A percentile compares a stretch with the other conserved stretches of the same genome.
These are phyloP conservation scores for Dujonia santamariae DNA, from an alignment of 1,139 yeast genomes.

Conservation along the genomic window DNA sequence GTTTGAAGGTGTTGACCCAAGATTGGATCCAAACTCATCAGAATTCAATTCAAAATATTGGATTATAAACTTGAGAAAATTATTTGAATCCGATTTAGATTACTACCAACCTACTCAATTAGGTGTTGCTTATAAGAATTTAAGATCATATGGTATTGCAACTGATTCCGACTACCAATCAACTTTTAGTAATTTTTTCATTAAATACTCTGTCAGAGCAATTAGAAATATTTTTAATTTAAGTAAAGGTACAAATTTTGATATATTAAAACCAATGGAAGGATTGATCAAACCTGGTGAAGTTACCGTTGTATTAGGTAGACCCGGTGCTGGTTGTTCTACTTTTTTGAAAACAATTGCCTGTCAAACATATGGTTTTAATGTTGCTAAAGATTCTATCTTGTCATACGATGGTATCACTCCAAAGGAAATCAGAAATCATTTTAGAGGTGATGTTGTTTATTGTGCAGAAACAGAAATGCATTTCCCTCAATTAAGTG, in stretches of 20 bases:
- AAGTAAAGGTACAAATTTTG: slow-evolving; percentile 16
- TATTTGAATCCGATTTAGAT: slow-evolving; percentile 51
- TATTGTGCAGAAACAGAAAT: slow-evolving; percentile 52
- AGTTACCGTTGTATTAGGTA: slow-evolving; percentile 33
- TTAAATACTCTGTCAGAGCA: slow-evolving; percentile 7
- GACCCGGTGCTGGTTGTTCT: slow-evolving; percentile 39
- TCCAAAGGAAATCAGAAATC: slow-evolving; percentile 43
- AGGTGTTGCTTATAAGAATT: slow-evolving; percentile 67
- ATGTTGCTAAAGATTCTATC: slow-evolving; percentile 24
- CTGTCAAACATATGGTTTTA: slow-evolving; percentile 33
- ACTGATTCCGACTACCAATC: slow-evolving; percentile 78
- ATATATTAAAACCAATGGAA: slow-evolving; percentile 35
- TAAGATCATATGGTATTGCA: slow-evolving; percentile 74
- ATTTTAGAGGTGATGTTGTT: slow-evolving; percentile 47
- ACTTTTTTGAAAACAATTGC: slow-evolving; percentile 35
- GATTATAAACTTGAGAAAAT: slow-evolving; percentile 57
- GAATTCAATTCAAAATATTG: slow-evolving; percentile 41
- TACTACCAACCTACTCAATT: slow-evolving; percentile 62
- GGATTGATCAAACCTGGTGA: slow-evolving; percentile 33
- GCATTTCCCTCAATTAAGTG: slow-evolving; percentile 54
- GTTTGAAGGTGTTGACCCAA: slow-evolving; percentile 11
- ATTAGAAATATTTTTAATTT: background rate
- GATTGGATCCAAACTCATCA: slow-evolving; percentile 16
- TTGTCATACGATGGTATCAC: slow-evolving; percentile 49
- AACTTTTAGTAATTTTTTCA: slow-evolving; percentile 52